Percentiles rank a stretch among this genome's conserved stretches.
Evolutionary conservation across 441 rosid genomes (phyloP).

Genomic region (Aleurites moluccanus): DNA sequence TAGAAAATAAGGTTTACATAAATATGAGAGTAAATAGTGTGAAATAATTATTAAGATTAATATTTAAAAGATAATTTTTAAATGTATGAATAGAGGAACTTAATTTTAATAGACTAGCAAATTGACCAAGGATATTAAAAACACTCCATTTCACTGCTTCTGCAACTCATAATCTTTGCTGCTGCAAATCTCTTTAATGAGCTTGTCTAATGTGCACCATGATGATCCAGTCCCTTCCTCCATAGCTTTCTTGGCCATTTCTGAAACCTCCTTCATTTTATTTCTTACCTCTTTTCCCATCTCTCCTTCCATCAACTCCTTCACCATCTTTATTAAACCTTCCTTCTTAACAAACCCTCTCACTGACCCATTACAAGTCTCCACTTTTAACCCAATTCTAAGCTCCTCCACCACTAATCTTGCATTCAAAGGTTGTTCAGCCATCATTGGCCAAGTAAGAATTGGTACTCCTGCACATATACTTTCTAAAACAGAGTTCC

Average conservation of each 20-base stretch:
- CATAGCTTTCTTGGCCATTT: conserved; percentile 49
- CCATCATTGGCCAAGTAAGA: conserved; percentile 78
- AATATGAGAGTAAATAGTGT: too few species aligned
- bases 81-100: too few species aligned
- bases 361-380: conserved; percentile 40
- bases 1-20: too few species aligned
- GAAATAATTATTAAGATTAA: too few species aligned
- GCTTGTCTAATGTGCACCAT: conserved; percentile 44
- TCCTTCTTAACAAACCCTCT: conserved; percentile 49
- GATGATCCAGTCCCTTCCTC: conserved; percentile 59
- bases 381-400: conserved; percentile 54
- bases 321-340: conserved; percentile 44
- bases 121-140: too few species aligned
- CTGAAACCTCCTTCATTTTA: conserved; percentile 39
- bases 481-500: conserved; percentile 76
- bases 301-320: conserved; percentile 65
- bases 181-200: conserved; percentile 36
- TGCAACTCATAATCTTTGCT: background rate
- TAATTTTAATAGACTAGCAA: too few species aligned
- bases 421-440: conserved; percentile 64
- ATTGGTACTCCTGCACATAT: conserved; percentile 63
- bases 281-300: conserved; percentile 39
- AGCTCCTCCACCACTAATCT: conserved; percentile 69
- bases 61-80: too few species aligned
- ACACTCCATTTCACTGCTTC: too few species aligned